Evolutionary conservation across 1,139 yeast species (phyloP), one percentile per base, ranked within the genome.

Genomic region (Blastobotrys ciferrii): DNA sequence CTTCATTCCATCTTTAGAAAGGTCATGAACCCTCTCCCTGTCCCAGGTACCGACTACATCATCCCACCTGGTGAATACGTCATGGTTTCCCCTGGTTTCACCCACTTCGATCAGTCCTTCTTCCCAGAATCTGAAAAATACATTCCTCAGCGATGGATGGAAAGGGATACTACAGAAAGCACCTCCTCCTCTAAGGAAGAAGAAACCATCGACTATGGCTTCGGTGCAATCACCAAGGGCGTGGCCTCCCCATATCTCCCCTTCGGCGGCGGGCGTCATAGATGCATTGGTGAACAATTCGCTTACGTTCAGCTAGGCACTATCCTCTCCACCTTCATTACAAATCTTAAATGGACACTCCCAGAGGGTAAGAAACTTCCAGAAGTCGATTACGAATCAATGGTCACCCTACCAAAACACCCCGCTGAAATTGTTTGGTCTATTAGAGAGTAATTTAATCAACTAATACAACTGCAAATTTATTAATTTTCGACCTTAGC

Each of bases 231-330:
- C 57, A 82, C 96, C 46, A 92, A 92, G 72, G 98, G 98, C 71
- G 98, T 92, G 39, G 74, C 87, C 19, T 87, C 96, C 44, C 96
- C 98, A 49, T 94, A 88, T 71, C 80, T 92, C 67, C 98, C 98
- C 49, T 92, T 92, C 64, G 98, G 98, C 60, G 98, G 98, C 69
- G 99, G 99, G 58, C 87, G 99, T 77, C 99, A 92, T 69, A 85
- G 98, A 74, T 92, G 99, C 73, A 89, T 92, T 64, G 99, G 99
- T 63, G 99, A 92, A 72, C 98, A 91, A 67, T 92, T 92, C 73
- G 99, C 99, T 40, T 88, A 84, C 68, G 83, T 85, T 58, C 99
- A 92, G 74, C 79, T 92, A 61, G 96, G 96, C 49, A 84, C 95
- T 49, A 76, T 92, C 54, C 74, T 94, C 65, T 73, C 89, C 33